Percentiles rank a stretch among this genome's conserved stretches.
Conservation (phyloP, 306 rosid genomes). For the Amphicarpaea edgeworthii region DNA sequence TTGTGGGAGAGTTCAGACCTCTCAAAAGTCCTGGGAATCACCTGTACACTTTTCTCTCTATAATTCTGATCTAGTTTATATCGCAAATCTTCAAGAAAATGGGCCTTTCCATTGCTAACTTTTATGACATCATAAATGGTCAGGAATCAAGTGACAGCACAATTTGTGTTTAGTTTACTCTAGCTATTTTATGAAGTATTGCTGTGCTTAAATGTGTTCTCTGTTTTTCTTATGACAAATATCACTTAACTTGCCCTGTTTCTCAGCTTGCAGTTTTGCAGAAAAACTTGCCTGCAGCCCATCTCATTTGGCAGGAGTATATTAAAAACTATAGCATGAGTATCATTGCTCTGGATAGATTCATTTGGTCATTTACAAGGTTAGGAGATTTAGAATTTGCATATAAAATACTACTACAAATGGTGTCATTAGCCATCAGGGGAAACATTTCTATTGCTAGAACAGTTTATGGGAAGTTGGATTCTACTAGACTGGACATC, state of each 20-base stretch:
- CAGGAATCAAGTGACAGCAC: slow-evolving; percentile 24
- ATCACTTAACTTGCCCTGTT: slow-evolving; percentile 48
- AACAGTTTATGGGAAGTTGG: slow-evolving; percentile 52
- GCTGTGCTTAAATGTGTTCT: slow-evolving; percentile 6
- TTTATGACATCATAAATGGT: slow-evolving; percentile 33
- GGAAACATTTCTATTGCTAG: slow-evolving; percentile 50
- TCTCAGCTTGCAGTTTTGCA: slow-evolving; percentile 87
- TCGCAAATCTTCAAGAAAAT: neutral
- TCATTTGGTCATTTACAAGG: slow-evolving; percentile 66
- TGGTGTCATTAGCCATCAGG: slow-evolving; percentile 63
- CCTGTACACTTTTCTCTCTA: neutral
- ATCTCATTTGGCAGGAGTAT: slow-evolving; percentile 76
- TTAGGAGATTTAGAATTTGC: slow-evolving; percentile 63
- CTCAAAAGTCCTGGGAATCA: neutral
- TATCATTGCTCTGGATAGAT: slow-evolving; percentile 57
- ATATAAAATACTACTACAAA: slow-evolving; percentile 64
- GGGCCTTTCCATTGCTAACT: slow-evolving; percentile 11
- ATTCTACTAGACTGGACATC: slow-evolving; percentile 69
- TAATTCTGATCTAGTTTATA: neutral
- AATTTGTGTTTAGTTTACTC: slow-evolving; percentile 9
- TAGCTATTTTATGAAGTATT: slow-evolving; percentile 13
- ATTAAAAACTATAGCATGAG: slow-evolving; percentile 59
- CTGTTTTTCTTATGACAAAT: slow-evolving; percentile 13
- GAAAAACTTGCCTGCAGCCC: slow-evolving; percentile 71
- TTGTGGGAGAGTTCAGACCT: neutral